Evolutionary conservation across 345 rosid species (phyloP).

Genomic region (Lumnitzera littorea): DNA sequence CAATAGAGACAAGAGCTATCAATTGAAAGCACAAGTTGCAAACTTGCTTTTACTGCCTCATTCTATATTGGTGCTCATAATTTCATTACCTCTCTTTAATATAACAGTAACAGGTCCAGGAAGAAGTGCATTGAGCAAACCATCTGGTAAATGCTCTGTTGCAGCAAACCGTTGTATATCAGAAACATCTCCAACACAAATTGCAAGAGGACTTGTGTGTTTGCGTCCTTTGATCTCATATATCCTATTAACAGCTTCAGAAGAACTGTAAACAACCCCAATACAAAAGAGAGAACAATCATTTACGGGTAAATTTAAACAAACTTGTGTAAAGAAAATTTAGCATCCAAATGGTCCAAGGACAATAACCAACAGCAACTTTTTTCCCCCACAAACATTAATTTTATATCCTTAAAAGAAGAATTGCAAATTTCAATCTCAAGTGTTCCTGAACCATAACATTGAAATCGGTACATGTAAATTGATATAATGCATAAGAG

Average conservation of each 20-base stretch:
- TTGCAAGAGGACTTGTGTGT: slow-evolving; percentile 79
- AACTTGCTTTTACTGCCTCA: too few relatives aligned
- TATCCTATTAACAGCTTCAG: slow-evolving; percentile 65
- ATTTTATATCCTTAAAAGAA: too few relatives aligned
- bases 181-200: slow-evolving; percentile 81
- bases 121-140: slow-evolving; percentile 69
- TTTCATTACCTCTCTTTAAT: slow-evolving; percentile 55
- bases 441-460: too few relatives aligned
- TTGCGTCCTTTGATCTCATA: slow-evolving; percentile 88
- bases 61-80: neutral
- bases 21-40: too few relatives aligned
- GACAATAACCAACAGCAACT: too few relatives aligned
- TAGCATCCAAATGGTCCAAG: neutral
- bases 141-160: slow-evolving; percentile 65
- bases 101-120: slow-evolving; percentile 89
- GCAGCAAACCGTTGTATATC: slow-evolving; percentile 60
- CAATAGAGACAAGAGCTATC: too few relatives aligned
- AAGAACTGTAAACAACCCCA: slow-evolving; percentile 34
- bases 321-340: neutral
- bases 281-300: neutral
- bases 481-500: too few relatives aligned
- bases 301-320: neutral
- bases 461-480: too few relatives aligned
- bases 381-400: too few relatives aligned
- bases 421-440: too few relatives aligned